These are phyloP conservation scores for Asterochloris sp. DNA, from an alignment of 139 green algal species.

Conservation along the genomic window DNA sequence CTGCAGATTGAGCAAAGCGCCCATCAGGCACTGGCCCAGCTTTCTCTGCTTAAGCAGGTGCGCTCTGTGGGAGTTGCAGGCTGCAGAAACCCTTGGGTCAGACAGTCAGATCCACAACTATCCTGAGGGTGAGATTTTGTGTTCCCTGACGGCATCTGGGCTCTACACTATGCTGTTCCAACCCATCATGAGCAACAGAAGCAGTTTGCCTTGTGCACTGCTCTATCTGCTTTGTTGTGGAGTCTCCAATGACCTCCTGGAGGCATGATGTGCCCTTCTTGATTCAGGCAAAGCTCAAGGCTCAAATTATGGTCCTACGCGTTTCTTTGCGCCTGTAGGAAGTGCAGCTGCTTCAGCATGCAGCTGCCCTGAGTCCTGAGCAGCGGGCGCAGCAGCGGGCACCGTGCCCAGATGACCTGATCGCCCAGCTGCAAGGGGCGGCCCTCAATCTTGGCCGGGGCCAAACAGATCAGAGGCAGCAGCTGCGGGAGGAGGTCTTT, in stretches of 20 bases:
- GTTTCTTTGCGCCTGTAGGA: constrained; percentile 40
- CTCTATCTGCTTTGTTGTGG: neutral
- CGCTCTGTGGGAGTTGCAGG: neutral
- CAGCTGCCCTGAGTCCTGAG: constrained; percentile 22
- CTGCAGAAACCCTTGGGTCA: neutral
- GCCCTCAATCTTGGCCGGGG: constrained; percentile 6
- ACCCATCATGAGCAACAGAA: neutral
- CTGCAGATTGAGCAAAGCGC: constrained; percentile 41
- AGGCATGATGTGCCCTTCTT: neutral
- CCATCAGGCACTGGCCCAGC: constrained; percentile 26
- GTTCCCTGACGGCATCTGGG: too few species aligned
- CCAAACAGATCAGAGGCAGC: neutral
- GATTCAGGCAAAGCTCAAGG: constrained; percentile 12
- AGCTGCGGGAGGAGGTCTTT: constrained; percentile 60
- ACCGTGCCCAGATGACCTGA: constrained; percentile 23
- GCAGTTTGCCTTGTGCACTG: neutral
- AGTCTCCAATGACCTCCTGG: neutral
- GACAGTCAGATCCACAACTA: neutral
- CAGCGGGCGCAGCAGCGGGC: constrained; percentile 22
- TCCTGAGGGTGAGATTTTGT: neutral
- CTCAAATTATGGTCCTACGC: constrained; percentile 17
- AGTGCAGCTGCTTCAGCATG: constrained; percentile 47
- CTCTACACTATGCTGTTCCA: neutral
- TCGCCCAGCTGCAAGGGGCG: constrained; percentile 24
- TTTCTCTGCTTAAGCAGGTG: constrained; percentile 6